Conservation (phyloP, 805 yeast species). For the Nakazawaea ambrosiae region DNA sequence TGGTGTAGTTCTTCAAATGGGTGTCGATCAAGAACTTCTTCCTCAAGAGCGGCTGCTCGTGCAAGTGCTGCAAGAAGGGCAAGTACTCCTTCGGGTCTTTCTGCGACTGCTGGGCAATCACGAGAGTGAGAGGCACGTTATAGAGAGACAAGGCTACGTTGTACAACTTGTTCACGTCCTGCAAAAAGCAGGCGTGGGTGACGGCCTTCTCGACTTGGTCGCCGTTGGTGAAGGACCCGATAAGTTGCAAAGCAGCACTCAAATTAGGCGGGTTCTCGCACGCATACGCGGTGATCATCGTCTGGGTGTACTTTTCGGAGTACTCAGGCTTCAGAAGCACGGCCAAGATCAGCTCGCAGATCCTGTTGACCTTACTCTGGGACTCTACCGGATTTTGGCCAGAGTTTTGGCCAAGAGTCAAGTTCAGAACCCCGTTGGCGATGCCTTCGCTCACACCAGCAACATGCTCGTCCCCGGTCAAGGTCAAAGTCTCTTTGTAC, state of each 20-base stretch:
- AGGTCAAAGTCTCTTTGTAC: slow-evolving; percentile 63
- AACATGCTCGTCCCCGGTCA: slow-evolving; percentile 16
- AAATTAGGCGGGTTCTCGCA: slow-evolving; percentile 86
- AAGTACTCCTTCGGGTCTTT: slow-evolving; percentile 96
- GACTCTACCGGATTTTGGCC: neutral
- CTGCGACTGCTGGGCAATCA: slow-evolving; percentile 92
- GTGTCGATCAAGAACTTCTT: slow-evolving; percentile 76
- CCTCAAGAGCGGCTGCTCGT: slow-evolving; percentile 58
- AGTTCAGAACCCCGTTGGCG: slow-evolving; percentile 2
- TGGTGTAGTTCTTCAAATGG: slow-evolving; percentile 55
- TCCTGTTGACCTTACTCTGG: slow-evolving; percentile 53
- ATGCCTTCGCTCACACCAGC: neutral
- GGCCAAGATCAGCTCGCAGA: slow-evolving; percentile 64
- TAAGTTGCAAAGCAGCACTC: slow-evolving; percentile 61
- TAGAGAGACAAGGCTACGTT: slow-evolving; percentile 75
- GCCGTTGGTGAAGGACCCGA: slow-evolving; percentile 42
- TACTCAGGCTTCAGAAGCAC: slow-evolving; percentile 48
- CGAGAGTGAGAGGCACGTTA: slow-evolving; percentile 71
- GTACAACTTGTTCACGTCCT: slow-evolving; percentile 81
- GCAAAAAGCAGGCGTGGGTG: slow-evolving; percentile 82
- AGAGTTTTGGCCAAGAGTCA: neutral
- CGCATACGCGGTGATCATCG: slow-evolving; percentile 85
- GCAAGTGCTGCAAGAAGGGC: slow-evolving; percentile 80
- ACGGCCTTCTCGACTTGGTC: slow-evolving; percentile 53
- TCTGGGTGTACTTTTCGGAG: slow-evolving; percentile 56